phyloP scores from a whole-genome alignment of 2,329 filamentous ascomycete species.

The Purpureocillium lavendulum region DNA sequence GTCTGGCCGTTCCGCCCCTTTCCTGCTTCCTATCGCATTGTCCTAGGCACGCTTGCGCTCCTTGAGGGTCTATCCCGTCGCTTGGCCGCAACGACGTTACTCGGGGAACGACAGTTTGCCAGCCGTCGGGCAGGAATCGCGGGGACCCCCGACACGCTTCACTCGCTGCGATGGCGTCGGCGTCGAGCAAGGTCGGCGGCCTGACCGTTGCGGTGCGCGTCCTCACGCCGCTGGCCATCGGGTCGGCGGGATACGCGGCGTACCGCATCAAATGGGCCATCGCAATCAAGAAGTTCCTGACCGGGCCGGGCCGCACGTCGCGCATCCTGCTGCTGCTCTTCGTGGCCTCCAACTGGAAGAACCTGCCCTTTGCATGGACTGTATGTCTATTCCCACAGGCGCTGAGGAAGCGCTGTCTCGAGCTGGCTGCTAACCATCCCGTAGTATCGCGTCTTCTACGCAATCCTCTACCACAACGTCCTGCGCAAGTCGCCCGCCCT shows the following conservation, averaged over 20 bases:
- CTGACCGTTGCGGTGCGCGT: slow-evolving; percentile 27
- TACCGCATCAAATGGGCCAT: slow-evolving; percentile 33
- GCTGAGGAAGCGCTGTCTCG: too few relatives aligned
- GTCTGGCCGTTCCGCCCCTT: too few relatives aligned
- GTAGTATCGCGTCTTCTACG: slow-evolving; percentile 50
- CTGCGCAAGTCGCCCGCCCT: slow-evolving; percentile 39
- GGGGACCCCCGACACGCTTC: too few relatives aligned
- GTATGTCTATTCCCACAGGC: slow-evolving; percentile 37
- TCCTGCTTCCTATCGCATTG: too few relatives aligned
- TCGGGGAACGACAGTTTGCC: too few relatives aligned
- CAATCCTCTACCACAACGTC: slow-evolving; percentile 46
- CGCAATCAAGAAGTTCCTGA: slow-evolving; percentile 35
- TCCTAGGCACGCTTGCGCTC: too few relatives aligned
- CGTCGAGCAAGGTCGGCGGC: slow-evolving; percentile 19
- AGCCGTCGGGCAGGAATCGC: too few relatives aligned
- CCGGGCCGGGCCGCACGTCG: slow-evolving; percentile 44
- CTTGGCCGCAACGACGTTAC: too few relatives aligned
- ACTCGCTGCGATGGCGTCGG: slow-evolving; percentile 20
- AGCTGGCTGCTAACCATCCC: slow-evolving; percentile 1
- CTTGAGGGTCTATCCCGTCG: too few relatives aligned
- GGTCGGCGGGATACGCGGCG: slow-evolving; percentile 37
- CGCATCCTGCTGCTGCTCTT: slow-evolving; percentile 47
- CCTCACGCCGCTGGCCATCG: slow-evolving; percentile 31
- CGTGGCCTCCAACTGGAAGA: slow-evolving; percentile 62
- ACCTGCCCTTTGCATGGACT: slow-evolving; percentile 67